Percentiles rank a stretch among this genome's conserved stretches.
These are phyloP conservation scores for Brassica hybrid DNA, from an alignment of 441 rosid species.

Conservation along the genomic window DNA sequence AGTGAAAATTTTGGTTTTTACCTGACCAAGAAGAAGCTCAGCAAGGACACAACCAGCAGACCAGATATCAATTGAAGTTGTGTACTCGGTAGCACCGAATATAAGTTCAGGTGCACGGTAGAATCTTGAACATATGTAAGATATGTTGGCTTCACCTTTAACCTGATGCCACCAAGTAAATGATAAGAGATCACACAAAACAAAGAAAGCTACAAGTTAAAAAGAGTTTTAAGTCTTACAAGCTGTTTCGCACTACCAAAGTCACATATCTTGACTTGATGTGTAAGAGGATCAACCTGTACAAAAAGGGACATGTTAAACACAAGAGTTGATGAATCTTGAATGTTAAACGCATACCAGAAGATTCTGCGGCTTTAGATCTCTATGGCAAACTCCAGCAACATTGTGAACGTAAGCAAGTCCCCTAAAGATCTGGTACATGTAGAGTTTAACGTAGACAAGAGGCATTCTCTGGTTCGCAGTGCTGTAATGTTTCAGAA, in stretches of 20 bases:
- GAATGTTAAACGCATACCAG: slow-evolving; percentile 58
- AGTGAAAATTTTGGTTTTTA: slow-evolving; percentile 21
- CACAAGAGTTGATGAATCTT: slow-evolving; percentile 8
- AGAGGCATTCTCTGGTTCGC: slow-evolving; percentile 90
- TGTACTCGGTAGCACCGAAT: slow-evolving; percentile 97
- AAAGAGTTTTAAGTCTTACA: slow-evolving; percentile 48
- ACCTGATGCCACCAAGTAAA: slow-evolving; percentile 48
- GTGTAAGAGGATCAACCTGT: slow-evolving; percentile 98
- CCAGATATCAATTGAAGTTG: slow-evolving; percentile 99
- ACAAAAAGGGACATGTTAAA: slow-evolving; percentile 13
- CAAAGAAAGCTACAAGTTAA: no score
- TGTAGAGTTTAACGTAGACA: slow-evolving; percentile 85
- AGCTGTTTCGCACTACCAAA: slow-evolving; percentile 99
- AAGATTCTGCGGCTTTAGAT: slow-evolving; percentile 98
- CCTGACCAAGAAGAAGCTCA: slow-evolving; percentile 98
- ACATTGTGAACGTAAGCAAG: slow-evolving; percentile 90
- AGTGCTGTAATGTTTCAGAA: slow-evolving; percentile 85
- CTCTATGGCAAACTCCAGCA: slow-evolving; percentile 95
- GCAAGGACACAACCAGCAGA: slow-evolving; percentile 99
- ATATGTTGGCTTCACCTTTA: slow-evolving; percentile 89
- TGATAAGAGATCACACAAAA: no score
- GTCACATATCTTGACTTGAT: slow-evolving; percentile 97
- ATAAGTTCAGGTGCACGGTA: slow-evolving; percentile 99
- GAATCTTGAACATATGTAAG: slow-evolving; percentile 97
- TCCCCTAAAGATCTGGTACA: slow-evolving; percentile 92